phyloP scores from a whole-genome alignment of 2,329 filamentous ascomycete species.

The Fusarium dlaminii region DNA sequence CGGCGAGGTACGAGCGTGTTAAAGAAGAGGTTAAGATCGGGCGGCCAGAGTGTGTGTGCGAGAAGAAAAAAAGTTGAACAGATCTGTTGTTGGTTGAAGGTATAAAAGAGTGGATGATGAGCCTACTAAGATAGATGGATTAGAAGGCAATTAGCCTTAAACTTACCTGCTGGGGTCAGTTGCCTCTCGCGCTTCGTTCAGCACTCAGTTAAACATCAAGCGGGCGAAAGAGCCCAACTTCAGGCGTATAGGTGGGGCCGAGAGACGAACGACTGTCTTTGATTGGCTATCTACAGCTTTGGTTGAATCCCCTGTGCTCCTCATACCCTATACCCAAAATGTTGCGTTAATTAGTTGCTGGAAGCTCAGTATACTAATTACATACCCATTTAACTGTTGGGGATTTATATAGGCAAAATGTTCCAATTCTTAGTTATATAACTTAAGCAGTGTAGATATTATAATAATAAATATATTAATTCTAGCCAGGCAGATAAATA shows the following conservation, averaged over 20 bases:
- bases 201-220: not conserved
- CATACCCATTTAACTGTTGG: not conserved
- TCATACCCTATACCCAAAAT: not conserved
- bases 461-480: not conserved
- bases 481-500: not conserved
- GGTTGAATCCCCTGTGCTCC: not conserved
- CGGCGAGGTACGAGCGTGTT: not conserved
- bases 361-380: not conserved
- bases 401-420: not conserved
- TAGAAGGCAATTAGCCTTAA: not conserved
- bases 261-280: conserved; percentile 34
- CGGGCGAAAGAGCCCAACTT: not conserved
- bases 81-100: conserved; percentile 22
- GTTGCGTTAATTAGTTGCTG: not conserved
- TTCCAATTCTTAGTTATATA: not conserved
- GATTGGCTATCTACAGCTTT: conserved; percentile 33
- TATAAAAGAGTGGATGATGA: conserved; percentile 32
- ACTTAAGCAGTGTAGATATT: not conserved
- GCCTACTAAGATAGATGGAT: conserved; percentile 24
- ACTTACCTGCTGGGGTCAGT: not conserved
- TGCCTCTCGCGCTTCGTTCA: not conserved
- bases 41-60: not conserved
- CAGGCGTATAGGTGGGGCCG: not conserved
- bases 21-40: not conserved
- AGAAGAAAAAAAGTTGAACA: not conserved